phyloP scores from a whole-genome alignment of 2,329 filamentous ascomycete genomes.

The Alternaria gaisen region DNA sequence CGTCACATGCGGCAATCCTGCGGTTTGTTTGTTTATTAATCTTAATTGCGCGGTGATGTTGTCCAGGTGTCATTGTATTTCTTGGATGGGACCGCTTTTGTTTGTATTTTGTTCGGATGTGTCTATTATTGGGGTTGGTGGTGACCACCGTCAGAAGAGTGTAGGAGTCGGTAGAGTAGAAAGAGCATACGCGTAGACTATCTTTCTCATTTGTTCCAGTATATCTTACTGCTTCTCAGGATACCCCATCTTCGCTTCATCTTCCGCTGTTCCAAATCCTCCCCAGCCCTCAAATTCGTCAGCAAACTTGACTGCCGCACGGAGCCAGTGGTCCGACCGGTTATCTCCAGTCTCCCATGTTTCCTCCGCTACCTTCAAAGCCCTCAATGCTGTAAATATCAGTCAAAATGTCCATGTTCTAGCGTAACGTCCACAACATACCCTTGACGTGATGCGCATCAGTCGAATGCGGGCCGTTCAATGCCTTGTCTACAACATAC shows the following conservation, averaged over 20 bases:
- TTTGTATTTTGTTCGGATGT: neutral
- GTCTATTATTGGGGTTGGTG: neutral
- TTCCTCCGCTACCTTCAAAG: conserved; percentile 75
- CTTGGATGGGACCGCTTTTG: neutral
- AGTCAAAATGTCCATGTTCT: conserved; percentile 10
- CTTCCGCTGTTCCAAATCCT: conserved; percentile 51
- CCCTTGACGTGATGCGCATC: conserved; percentile 90
- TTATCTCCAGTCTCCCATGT: conserved; percentile 71
- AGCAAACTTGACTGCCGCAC: conserved; percentile 74
- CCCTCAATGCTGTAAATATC: conserved; percentile 66
- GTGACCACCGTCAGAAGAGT: neutral
- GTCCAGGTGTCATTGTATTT: fast-evolving
- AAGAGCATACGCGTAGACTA: neutral
- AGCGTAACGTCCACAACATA: conserved; percentile 40
- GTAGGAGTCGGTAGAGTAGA: neutral
- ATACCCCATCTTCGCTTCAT: conserved; percentile 36
- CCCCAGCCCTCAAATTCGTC: conserved; percentile 78
- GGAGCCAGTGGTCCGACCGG: conserved; percentile 70
- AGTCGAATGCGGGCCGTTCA: conserved; percentile 71
- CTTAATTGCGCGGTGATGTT: no score
- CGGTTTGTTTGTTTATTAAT: fast-evolving
- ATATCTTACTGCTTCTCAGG: conserved; percentile 21
- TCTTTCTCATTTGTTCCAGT: neutral
- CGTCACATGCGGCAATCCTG: no score
- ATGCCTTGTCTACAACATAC: conserved; percentile 74